Evolutionary conservation across 768 basidiomycete genomes (phyloP).

Genomic region (Agrocybe chaxingu): DNA sequence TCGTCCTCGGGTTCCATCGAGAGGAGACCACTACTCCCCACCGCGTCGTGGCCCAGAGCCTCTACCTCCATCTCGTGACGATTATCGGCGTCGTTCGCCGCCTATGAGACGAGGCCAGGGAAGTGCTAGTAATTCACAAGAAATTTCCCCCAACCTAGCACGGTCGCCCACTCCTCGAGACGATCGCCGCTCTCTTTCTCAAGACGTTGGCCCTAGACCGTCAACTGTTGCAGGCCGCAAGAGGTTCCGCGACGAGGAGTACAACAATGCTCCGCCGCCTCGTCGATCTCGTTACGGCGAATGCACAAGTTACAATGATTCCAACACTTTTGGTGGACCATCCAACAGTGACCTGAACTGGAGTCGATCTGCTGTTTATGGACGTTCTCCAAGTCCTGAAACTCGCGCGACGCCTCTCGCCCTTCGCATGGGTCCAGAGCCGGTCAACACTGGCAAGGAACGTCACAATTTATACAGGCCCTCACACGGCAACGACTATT

Average conservation of each 20-base stretch:
- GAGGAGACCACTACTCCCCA: conserved; percentile 13
- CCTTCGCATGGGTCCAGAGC: conserved; percentile 11
- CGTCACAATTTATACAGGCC: too few species aligned
- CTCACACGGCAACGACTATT: too few species aligned
- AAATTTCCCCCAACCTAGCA: conserved; percentile 8
- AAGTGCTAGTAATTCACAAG: conserved; percentile 8
- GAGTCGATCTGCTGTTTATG: conserved; percentile 16
- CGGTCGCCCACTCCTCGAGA: not conserved
- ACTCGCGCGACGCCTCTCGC: conserved; percentile 2
- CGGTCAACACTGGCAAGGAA: conserved; percentile 3
- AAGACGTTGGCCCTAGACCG: not conserved
- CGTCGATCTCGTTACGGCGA: conserved; percentile 16
- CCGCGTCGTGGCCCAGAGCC: conserved; percentile 5
- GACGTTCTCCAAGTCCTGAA: conserved; percentile 21
- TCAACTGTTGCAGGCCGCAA: conserved; percentile 8
- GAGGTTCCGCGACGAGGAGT: conserved; percentile 15
- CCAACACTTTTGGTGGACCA: not conserved
- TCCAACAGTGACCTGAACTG: conserved; percentile 7
- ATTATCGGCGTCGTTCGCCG: not conserved
- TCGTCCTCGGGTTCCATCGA: not conserved
- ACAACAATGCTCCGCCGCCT: conserved; percentile 14
- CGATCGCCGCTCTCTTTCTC: not conserved
- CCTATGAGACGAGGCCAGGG: conserved; percentile 2
- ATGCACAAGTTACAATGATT: not conserved
- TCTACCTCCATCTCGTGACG: not conserved